Conservation (phyloP, 2,329 filamentous ascomycete genomes). For the Neofusicoccum ribis region DNA sequence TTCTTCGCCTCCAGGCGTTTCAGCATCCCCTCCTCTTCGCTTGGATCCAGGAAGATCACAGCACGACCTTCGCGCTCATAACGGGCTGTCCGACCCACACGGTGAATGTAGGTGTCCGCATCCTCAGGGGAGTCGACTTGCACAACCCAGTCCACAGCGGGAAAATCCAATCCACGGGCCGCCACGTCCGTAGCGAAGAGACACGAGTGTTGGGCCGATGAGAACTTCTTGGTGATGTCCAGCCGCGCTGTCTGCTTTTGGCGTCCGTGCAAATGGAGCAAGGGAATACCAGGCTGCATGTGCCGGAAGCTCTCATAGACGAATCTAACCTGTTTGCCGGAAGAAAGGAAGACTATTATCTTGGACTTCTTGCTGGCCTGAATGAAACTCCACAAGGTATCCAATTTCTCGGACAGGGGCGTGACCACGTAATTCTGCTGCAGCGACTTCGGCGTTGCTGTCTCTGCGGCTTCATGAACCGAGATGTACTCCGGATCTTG, state of each 20-base stretch:
- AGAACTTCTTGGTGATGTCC: slow-evolving; percentile 84
- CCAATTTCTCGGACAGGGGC: slow-evolving; percentile 82
- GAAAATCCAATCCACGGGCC: slow-evolving; percentile 91
- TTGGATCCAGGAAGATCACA: slow-evolving; percentile 88
- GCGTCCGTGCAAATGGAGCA: slow-evolving; percentile 89
- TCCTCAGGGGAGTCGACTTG: slow-evolving; percentile 97
- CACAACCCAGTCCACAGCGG: slow-evolving; percentile 97
- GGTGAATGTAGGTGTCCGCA: slow-evolving; percentile 95
- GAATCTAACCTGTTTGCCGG: slow-evolving; percentile 94
- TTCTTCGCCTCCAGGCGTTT: slow-evolving; percentile 83
- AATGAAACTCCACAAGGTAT: slow-evolving; percentile 91
- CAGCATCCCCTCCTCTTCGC: slow-evolving; percentile 89
- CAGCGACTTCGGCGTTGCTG: slow-evolving; percentile 78
- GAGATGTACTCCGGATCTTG: slow-evolving; percentile 92
- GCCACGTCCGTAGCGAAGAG: slow-evolving; percentile 96
- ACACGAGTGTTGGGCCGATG: slow-evolving; percentile 77
- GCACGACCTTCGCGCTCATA: slow-evolving; percentile 86
- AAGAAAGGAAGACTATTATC: slow-evolving; percentile 92
- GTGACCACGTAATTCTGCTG: slow-evolving; percentile 91
- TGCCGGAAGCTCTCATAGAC: slow-evolving; percentile 92
- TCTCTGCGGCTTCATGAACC: slow-evolving; percentile 78
- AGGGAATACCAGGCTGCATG: slow-evolving; percentile 87
- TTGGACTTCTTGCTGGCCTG: slow-evolving; percentile 88
- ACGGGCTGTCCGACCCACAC: slow-evolving; percentile 90
- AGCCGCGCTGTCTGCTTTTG: slow-evolving; percentile 89